Evolutionary conservation across 352 stramenopile genomes (phyloP).

Genomic region (Phytopythium delawarense): DNA sequence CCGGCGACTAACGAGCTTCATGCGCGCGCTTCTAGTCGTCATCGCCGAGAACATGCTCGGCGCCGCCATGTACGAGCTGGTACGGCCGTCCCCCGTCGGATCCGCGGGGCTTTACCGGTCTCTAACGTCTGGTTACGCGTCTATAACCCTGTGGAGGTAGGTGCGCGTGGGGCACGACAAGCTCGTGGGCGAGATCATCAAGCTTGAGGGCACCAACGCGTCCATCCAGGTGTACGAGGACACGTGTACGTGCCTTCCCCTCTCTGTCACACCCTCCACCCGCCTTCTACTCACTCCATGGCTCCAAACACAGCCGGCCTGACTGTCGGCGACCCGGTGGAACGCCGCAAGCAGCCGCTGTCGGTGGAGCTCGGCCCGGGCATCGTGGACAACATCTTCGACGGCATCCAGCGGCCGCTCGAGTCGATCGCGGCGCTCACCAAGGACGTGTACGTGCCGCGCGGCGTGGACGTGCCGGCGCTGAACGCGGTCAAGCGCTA

Average conservation of each 20-base stretch:
- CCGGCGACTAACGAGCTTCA: neutral
- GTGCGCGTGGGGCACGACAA: slow-evolving; percentile 99
- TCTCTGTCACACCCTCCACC: neutral
- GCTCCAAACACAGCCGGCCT: slow-evolving; percentile 68
- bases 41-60: slow-evolving; percentile 99
- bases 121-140: too few species aligned
- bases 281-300: neutral
- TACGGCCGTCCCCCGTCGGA: slow-evolving; percentile 15
- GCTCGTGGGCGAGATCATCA: slow-evolving; percentile 99
- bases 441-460: slow-evolving; percentile 97
- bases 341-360: slow-evolving; percentile 96
- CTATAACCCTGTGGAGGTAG: slow-evolving; percentile 25
- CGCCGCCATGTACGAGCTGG: slow-evolving; percentile 97
- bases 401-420: slow-evolving; percentile 99
- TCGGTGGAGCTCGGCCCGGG: slow-evolving; percentile 98
- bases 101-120: neutral
- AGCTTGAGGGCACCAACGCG: slow-evolving; percentile 98
- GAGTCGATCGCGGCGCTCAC: slow-evolving; percentile 93
- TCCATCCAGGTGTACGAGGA: slow-evolving; percentile 99
- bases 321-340: slow-evolving; percentile 97
- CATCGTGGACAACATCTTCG: slow-evolving; percentile 99
- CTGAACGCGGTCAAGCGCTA: slow-evolving; percentile 93
- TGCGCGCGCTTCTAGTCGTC: slow-evolving; percentile 74
- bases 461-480: slow-evolving; percentile 95
- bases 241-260: slow-evolving; percentile 61